Base-by-base conservation (phyloP, 2,329 filamentous ascomycete species). In the Fusarium aywerte region DNA sequence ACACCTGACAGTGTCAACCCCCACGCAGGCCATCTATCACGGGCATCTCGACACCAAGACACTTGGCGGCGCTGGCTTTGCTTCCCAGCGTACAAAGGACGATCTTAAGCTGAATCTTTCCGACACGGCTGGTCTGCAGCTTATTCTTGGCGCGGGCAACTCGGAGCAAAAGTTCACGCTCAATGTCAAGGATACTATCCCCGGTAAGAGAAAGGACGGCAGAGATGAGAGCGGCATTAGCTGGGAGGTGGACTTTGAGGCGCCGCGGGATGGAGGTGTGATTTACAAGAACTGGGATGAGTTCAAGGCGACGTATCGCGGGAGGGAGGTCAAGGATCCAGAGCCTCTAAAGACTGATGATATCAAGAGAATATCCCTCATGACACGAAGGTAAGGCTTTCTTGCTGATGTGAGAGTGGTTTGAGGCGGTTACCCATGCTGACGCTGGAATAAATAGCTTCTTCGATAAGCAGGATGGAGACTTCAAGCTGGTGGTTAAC, bases 1-100 rank as follows among this genome's bases (percentile, higher is more conserved):
- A 31, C 77, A 82, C 62, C 76, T 87, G n/a, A 76, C 75, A 39
- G 77, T 78, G 45, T 60, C 73, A 20, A 56, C 65, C 12, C 67
- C 70, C 40, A 64, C 73, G 49, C 64, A 64, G 77, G 87, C 89
- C 77, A 55, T 83, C 78, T 93, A 94, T 79, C 79, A 86, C 66
- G 92, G 92, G 4, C 81, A 82, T 23, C 83, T 96, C 20, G 92
- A 96, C 78, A 92, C 90, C 65, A 84, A 84, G 52, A 88, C 91
- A 0, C 86, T 96, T 0, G 92, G 92, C 25, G 92, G 91, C 29
- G 92, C 92, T 1, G 92, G 92, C 7, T 96, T 96, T 74, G 92
- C 92, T 11, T 92, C 89, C 6, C 92, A 95, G 75, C 86, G 90
- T 44, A 93, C 90, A 6, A 83, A 82, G 36, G 86, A 88, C 9